These are phyloP conservation scores for Lactarius sanguifluus DNA, from an alignment of 768 basidiomycete genomes.

Conservation along the genomic window DNA sequence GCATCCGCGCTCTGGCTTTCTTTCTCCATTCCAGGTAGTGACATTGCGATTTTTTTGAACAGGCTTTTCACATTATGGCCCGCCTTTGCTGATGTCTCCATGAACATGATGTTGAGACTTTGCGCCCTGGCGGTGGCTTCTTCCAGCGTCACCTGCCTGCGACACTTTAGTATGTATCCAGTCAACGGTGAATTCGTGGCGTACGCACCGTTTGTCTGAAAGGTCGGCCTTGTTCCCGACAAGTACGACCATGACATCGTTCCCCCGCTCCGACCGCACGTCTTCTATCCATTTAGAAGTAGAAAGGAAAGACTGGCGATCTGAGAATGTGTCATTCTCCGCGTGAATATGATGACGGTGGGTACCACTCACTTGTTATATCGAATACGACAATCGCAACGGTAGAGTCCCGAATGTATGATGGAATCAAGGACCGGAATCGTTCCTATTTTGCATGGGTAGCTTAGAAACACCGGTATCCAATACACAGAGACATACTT, in stretches of 20 bases:
- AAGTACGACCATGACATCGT: slow-evolving; percentile 96
- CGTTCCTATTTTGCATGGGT: slow-evolving; percentile 63
- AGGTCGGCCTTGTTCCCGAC: slow-evolving; percentile 99
- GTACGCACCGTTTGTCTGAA: slow-evolving; percentile 90
- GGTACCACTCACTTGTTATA: slow-evolving; percentile 81
- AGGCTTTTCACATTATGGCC: slow-evolving; percentile 98
- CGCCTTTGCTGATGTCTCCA: slow-evolving; percentile 99
- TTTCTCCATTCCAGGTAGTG: slow-evolving; percentile 93
- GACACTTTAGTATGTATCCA: slow-evolving; percentile 14
- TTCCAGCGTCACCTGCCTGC: slow-evolving; percentile 97
- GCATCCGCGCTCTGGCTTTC: slow-evolving; percentile 53
- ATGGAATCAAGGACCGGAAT: slow-evolving; percentile 95
- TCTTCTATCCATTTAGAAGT: slow-evolving; percentile 99
- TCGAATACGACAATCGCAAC: slow-evolving; percentile 99
- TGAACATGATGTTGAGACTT: slow-evolving; percentile 93
- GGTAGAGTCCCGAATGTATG: slow-evolving; percentile 97
- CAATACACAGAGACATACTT: slow-evolving; percentile 48
- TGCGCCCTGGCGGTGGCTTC: slow-evolving; percentile 92
- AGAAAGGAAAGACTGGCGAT: slow-evolving; percentile 96
- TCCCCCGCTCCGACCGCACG: slow-evolving; percentile 94
- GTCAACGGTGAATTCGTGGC: background rate
- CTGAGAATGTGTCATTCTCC: slow-evolving; percentile 42
- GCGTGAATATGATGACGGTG: background rate
- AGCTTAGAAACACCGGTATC: background rate
- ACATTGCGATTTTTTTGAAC: slow-evolving; percentile 99